phyloP scores from a whole-genome alignment of 345 rosid genomes.

The Carallia brachiata region DNA sequence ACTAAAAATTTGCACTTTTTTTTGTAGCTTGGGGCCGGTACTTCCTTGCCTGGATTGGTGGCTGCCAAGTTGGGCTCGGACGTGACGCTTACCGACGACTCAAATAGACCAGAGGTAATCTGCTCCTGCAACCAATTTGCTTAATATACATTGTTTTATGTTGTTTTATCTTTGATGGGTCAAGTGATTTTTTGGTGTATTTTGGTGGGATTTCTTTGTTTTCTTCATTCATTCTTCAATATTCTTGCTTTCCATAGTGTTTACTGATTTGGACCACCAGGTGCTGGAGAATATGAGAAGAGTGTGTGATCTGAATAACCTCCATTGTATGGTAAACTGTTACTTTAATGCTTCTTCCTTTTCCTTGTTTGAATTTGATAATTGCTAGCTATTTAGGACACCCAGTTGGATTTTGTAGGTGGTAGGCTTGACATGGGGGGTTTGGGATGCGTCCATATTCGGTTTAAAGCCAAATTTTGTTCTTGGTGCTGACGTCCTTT shows the following conservation, averaged over 20 bases:
- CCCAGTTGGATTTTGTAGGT: slow-evolving; percentile 41
- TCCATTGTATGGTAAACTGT: slow-evolving; percentile 55
- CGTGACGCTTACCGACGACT: slow-evolving; percentile 72
- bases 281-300: slow-evolving; percentile 74
- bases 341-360: neutral
- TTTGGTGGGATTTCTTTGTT: slow-evolving; percentile 3
- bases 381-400: slow-evolving; percentile 8
- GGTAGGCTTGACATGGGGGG: slow-evolving; percentile 77
- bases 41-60: slow-evolving; percentile 68
- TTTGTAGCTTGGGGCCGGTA: slow-evolving; percentile 81
- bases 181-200: neutral
- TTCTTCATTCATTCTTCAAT: neutral
- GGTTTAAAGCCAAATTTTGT: slow-evolving; percentile 55
- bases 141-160: too few species aligned
- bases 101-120: slow-evolving; percentile 54
- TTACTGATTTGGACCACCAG: slow-evolving; percentile 37
- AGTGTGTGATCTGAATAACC: slow-evolving; percentile 57
- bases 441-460: slow-evolving; percentile 68
- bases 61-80: slow-evolving; percentile 80
- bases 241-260: neutral
- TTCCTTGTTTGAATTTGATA: neutral
- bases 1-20: too few species aligned
- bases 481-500: slow-evolving; percentile 88
- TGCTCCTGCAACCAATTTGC: neutral
- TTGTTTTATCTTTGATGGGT: too few species aligned